phyloP scores from a whole-genome alignment of 1,284 basidiomycete species.

The Inonotus obliquus region DNA sequence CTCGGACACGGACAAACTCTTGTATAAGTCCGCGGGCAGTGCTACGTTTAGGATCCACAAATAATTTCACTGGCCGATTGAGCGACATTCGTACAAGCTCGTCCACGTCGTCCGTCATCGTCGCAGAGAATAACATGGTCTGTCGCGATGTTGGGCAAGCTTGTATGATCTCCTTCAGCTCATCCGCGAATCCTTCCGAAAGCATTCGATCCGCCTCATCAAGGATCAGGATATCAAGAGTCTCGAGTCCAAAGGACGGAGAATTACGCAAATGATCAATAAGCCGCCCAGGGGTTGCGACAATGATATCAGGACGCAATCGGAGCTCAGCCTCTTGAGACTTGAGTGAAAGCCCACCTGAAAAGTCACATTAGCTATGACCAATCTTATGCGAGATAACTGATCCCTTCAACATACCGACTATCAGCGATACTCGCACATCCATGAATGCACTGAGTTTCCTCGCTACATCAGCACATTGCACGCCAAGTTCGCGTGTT shows the following conservation, averaged over 20 bases:
- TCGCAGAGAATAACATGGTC: constrained; percentile 98
- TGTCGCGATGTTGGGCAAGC: constrained; percentile 86
- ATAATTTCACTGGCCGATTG: constrained; percentile 88
- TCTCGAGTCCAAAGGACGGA: constrained; percentile 88
- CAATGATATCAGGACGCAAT: constrained; percentile 85
- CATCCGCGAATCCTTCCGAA: constrained; percentile 96
- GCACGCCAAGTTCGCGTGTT: constrained; percentile 91
- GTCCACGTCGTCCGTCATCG: constrained; percentile 96
- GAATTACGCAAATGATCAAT: constrained; percentile 98
- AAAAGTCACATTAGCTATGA: constrained; percentile 3
- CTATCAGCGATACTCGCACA: constrained; percentile 82
- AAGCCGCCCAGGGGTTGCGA: constrained; percentile 93
- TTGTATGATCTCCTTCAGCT: constrained; percentile 89
- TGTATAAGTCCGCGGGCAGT: constrained; percentile 90
- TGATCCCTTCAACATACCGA: constrained; percentile 53
- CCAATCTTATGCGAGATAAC: constrained; percentile 9
- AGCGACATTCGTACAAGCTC: constrained; percentile 90
- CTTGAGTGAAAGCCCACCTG: constrained; percentile 89
- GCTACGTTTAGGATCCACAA: constrained; percentile 90
- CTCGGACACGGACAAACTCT: constrained; percentile 89
- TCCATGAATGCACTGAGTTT: constrained; percentile 87
- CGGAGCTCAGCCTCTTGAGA: constrained; percentile 84
- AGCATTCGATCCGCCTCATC: constrained; percentile 99
- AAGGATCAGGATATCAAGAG: constrained; percentile 89
- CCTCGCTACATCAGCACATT: constrained; percentile 88